Conservation (phyloP, 139 green algal genomes). For the Eudorina sp. region DNA sequence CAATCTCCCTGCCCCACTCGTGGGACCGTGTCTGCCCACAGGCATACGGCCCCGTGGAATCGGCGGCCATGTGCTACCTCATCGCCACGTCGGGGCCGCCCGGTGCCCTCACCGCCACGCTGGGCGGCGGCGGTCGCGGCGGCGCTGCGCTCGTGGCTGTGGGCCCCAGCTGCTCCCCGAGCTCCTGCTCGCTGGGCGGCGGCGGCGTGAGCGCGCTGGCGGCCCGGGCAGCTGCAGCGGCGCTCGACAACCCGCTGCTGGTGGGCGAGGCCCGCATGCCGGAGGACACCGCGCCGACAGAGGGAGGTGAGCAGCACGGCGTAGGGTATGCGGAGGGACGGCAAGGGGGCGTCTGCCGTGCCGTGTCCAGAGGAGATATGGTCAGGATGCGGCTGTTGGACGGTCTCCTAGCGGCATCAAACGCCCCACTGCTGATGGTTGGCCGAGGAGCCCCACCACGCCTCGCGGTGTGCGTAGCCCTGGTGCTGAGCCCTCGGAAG, state of each 20-base stretch:
- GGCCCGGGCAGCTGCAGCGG: conserved; percentile 64
- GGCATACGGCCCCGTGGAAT: conserved; percentile 83
- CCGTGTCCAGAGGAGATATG: too few species aligned
- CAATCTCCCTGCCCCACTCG: too few species aligned
- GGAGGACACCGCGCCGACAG: conserved; percentile 52
- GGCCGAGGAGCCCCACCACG: too few species aligned
- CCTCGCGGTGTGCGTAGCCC: too few species aligned
- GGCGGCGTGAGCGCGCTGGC: conserved; percentile 22
- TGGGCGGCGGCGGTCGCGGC: neutral
- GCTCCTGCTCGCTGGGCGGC: conserved; percentile 1
- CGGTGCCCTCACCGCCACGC: neutral
- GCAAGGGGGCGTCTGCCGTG: too few species aligned
- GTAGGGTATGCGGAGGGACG: neutral
- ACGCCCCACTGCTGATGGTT: too few species aligned
- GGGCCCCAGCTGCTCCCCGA: neutral
- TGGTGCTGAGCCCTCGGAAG: too few species aligned
- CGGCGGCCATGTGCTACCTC: conserved; percentile 91
- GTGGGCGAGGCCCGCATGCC: conserved; percentile 79
- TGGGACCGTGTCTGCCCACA: too few species aligned
- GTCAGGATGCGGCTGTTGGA: too few species aligned
- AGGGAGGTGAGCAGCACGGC: conserved; percentile 6
- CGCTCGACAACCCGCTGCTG: conserved; percentile 84
- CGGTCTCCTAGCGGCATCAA: too few species aligned
- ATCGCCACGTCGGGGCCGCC: conserved; percentile 69
- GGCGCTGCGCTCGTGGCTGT: neutral